Evolutionary conservation across 2,329 filamentous ascomycete species (phyloP).

Genomic region (Coniella vitis): DNA sequence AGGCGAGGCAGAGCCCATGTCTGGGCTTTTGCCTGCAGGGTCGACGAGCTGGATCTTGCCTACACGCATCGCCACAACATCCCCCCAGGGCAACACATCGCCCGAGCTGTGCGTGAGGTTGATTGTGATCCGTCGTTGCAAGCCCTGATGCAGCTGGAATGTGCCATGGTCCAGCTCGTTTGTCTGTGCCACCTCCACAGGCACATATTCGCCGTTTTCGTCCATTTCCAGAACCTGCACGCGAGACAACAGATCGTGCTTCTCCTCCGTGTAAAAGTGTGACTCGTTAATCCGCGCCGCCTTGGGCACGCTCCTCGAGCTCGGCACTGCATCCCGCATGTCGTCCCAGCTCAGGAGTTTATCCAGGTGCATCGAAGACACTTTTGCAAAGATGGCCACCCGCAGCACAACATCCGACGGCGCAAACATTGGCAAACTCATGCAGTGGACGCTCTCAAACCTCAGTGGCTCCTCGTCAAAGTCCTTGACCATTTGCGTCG

Average conservation of each 20-base stretch:
- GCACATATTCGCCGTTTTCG: slow-evolving; percentile 83
- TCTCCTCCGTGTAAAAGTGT: slow-evolving; percentile 88
- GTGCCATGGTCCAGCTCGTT: slow-evolving; percentile 80
- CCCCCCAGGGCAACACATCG: slow-evolving; percentile 81
- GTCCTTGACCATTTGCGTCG: slow-evolving; percentile 86
- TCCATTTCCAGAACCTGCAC: slow-evolving; percentile 87
- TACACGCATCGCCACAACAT: slow-evolving; percentile 68
- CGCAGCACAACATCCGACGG: slow-evolving; percentile 69
- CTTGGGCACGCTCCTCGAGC: slow-evolving; percentile 47
- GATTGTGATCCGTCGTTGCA: slow-evolving; percentile 82
- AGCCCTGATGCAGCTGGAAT: slow-evolving; percentile 90
- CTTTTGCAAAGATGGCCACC: slow-evolving; percentile 85
- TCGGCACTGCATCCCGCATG: slow-evolving; percentile 73
- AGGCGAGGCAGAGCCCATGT: slow-evolving; percentile 63
- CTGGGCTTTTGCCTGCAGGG: slow-evolving; percentile 74
- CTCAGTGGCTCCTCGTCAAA: slow-evolving; percentile 90
- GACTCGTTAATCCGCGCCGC: slow-evolving; percentile 75
- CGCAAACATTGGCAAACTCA: slow-evolving; percentile 81
- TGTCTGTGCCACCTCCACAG: slow-evolving; percentile 86
- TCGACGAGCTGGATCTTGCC: slow-evolving; percentile 80
- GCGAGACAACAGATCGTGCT: slow-evolving; percentile 84
- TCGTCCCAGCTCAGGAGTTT: slow-evolving; percentile 98
- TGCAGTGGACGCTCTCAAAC: slow-evolving; percentile 97
- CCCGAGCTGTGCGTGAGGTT: slow-evolving; percentile 89
- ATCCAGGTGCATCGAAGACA: slow-evolving; percentile 90